These are phyloP conservation scores for Talaromyces sp. DNA, from an alignment of 2,329 filamentous ascomycete genomes.

Conservation along the genomic window DNA sequence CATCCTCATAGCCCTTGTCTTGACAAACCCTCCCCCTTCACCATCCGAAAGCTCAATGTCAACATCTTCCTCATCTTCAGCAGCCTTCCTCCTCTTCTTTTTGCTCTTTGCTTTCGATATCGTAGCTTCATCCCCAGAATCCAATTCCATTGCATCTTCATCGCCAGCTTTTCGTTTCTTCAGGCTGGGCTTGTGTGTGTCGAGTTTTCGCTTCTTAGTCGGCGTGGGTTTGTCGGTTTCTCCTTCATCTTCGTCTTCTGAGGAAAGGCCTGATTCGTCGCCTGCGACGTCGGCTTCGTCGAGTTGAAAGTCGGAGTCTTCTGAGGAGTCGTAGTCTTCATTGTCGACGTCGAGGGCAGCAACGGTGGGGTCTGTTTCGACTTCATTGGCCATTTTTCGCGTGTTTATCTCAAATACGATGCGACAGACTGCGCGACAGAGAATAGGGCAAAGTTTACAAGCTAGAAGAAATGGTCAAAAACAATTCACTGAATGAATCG, in stretches of 20 bases:
- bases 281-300: conserved; percentile 29
- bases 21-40: conserved; percentile 51
- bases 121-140: conserved; percentile 57
- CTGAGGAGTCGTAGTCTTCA: conserved; percentile 37
- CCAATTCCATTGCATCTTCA: conserved; percentile 41
- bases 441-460: not conserved
- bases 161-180: conserved; percentile 21
- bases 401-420: not conserved
- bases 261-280: conserved; percentile 33
- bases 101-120: conserved; percentile 47
- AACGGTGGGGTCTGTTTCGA: not conserved
- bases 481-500: not conserved
- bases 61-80: conserved; percentile 35
- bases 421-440: not conserved
- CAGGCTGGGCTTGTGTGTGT: conserved; percentile 26
- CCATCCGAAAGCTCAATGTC: conserved; percentile 37
- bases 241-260: conserved; percentile 32
- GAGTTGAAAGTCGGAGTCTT: conserved; percentile 48
- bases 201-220: conserved; percentile 38
- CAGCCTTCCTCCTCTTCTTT: conserved; percentile 35
- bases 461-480: not conserved
- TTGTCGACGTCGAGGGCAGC: conserved; percentile 26
- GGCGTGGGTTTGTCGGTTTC: conserved; percentile 25
- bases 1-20: conserved; percentile 52
- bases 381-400: conserved; percentile 7